Base-by-base conservation (phyloP, 768 basidiomycete genomes). In the Tricholoma terreum region DNA sequence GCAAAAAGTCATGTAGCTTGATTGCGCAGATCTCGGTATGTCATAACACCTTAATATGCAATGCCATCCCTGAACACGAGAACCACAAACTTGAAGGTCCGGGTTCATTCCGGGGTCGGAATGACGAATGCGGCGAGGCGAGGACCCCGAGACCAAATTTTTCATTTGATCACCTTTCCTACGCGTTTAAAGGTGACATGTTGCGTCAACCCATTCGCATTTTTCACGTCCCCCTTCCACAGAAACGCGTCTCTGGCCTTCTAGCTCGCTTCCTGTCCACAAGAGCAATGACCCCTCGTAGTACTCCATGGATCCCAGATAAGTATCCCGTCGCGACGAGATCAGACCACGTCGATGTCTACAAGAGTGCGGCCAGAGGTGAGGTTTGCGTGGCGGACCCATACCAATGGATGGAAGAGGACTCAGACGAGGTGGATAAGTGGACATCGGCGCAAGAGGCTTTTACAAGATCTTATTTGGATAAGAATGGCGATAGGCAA, bases 361-460 rank as follows among this genome's bases (percentile, higher is more conserved):
- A 89, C 74, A 80, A 85, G 67, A 88, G 84, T 69, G 80, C 83
- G 62, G 69, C 72, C 45, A 70, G 77, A n/a, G 89, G 86, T 21
- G 65, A 83, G 53, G 85, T 91, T 38, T 73, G 72, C 36, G 84
- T 93, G 0, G 70, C 76, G 4, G 86, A 91, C 69, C 89, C 90
- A 6, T 90, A 90, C 72, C 72, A 80, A 43, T 92, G 90, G 89
- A 76, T 93, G 19, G 88, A 91, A 58, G 73, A 81, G 27, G 69
- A 84, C 61, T 77, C 79, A 24, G 71, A 80, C 15, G 88, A 92
- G 68, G 88, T 85, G 0, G 79, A 86, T 50, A 66, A 74, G 36
- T 90, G 88, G 87, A 84, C 77, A 1, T 74, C 79, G 22, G 78
- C 75, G 7, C 89, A 90, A 66, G 83, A 83, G 54, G 66, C 65